Conservation (phyloP, 768 basidiomycete species). For the Mycena indigotica region DNA sequence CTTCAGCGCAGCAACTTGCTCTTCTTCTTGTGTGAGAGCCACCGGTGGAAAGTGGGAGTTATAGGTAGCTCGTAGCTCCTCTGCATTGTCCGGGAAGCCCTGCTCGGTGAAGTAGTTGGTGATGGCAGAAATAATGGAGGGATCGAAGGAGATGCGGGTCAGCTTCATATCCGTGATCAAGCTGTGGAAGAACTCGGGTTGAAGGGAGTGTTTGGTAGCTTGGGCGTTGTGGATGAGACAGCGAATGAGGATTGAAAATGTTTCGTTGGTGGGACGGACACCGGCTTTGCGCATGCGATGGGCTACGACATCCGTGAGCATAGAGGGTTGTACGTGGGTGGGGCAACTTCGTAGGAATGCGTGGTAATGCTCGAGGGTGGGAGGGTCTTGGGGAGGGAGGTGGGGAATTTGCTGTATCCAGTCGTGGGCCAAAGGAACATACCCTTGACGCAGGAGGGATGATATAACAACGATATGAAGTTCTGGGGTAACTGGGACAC, state of each 20-base stretch:
- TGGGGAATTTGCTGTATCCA: conserved; percentile 60
- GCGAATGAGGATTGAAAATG: conserved; percentile 52
- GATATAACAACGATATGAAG: conserved; percentile 53
- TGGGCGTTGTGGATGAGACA: conserved; percentile 38
- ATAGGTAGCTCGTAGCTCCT: conserved; percentile 43
- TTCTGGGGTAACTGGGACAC: conserved; percentile 45
- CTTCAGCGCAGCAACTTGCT: conserved; percentile 16
- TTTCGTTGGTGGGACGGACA: conserved; percentile 42
- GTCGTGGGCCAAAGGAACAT: conserved; percentile 43
- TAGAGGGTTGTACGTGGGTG: conserved; percentile 33
- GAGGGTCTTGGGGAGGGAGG: conserved; percentile 47
- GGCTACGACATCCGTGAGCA: conserved; percentile 39
- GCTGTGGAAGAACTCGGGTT: conserved; percentile 37
- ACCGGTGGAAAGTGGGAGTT: conserved; percentile 28
- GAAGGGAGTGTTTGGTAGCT: conserved; percentile 31
- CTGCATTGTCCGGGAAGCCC: conserved; percentile 38
- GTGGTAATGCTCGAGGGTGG: conserved; percentile 58
- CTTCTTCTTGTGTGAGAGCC: conserved; percentile 18
- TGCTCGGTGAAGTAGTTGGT: conserved; percentile 46
- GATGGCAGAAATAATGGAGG: conserved; percentile 42
- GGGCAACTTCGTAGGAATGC: conserved; percentile 47
- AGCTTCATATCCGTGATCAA: conserved; percentile 51
- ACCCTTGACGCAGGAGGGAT: conserved; percentile 47
- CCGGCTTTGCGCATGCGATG: conserved; percentile 33
- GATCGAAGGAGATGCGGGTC: conserved; percentile 46